Evolutionary conservation across 176 grass and related monocot genomes (phyloP), one percentile per base, ranked within the genome.

Genomic region (Tillandsia fasciculata): DNA sequence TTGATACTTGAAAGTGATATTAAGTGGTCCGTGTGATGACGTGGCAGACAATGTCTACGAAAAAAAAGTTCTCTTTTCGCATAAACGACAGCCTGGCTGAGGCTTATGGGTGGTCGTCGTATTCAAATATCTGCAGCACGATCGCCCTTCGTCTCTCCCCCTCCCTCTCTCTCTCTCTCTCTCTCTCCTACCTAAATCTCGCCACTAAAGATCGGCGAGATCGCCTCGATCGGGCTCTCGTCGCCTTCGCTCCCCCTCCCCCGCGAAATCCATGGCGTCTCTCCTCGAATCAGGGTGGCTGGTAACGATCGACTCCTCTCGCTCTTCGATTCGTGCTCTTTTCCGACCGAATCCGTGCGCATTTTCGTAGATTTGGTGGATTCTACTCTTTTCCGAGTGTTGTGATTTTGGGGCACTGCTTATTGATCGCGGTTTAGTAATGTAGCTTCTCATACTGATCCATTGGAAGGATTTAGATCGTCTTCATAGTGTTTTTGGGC

Each of bases 201-300:
- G 2, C 13, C 56, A 10, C 22, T 20, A 20, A 2, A n/a, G 12
- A 23, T 9, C 56, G 15, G 53, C 3, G 53, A 57, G 53, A 15
- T 61, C 56, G 56, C 15, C 56, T 61, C 56, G 65, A 10, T 20
- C 29, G 17, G 56, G 52, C 52, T 12, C 52, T 23, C 56, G 10
- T 9, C 17, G 56, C 11, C n/a, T 61, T 23, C 65, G 7, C 17
- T 13, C 9, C 65, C 33, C 17, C 33, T 47, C 8, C 33, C 15
- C 65, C 65, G 9, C 18, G 20, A 63, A 47, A 28, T 67, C 65
- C 65, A 67, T 67, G 65, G 65, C 65, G 33, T 67, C 65, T 67
- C 65, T 67, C 65, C 65, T 67, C 65, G 65, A 67, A 67, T 67
- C 65, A 13, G 65, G 65, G 48, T 67, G 65, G 65, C 65, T 47